A percentile compares a stretch with the other conserved stretches of the same genome.
Conservation (phyloP, 2,329 filamentous ascomycete species). For the Clonostachys sp. region DNA sequence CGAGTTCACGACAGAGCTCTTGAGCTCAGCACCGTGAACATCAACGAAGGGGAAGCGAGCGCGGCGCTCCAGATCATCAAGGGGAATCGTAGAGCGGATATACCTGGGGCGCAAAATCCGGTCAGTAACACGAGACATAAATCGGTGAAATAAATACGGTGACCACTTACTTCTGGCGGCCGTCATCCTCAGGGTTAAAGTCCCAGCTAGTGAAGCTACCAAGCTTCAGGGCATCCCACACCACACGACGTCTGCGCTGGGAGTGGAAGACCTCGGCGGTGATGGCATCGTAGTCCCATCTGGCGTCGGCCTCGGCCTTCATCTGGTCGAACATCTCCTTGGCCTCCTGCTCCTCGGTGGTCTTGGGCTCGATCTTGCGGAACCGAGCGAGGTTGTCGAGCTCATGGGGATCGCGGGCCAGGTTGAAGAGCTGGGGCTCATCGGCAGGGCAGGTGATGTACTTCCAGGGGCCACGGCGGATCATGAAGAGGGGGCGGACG, state of each 20-base stretch:
- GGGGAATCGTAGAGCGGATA: conserved; percentile 77
- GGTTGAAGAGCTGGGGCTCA: conserved; percentile 78
- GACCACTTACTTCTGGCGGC: conserved; percentile 53
- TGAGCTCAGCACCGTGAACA: conserved; percentile 43
- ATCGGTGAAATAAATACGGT: background rate
- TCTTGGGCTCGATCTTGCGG: conserved; percentile 29
- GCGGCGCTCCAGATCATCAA: conserved; percentile 74
- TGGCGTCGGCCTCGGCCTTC: conserved; percentile 64
- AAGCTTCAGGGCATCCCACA: conserved; percentile 74
- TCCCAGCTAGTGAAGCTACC: conserved; percentile 83
- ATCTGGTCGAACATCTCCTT: conserved; percentile 59
- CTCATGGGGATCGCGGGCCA: conserved; percentile 71
- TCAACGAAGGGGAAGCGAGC: conserved; percentile 69
- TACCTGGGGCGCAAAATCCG: conserved; percentile 47
- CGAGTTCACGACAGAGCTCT: conserved; percentile 25
- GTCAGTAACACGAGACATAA: too few relatives aligned
- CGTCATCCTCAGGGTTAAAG: conserved; percentile 70
- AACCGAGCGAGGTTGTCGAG: conserved; percentile 64
- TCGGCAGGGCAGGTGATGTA: conserved; percentile 84
- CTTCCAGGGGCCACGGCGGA: conserved; percentile 84
- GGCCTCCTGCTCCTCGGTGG: conserved; percentile 38
- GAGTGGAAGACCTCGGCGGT: conserved; percentile 69
- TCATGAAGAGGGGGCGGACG: conserved; percentile 88
- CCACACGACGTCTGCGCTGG: conserved; percentile 73
- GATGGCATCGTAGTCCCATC: conserved; percentile 80